Percentiles rank a stretch among this genome's conserved stretches.
phyloP scores from a whole-genome alignment of 2,329 filamentous ascomycete genomes.

The Sporothrix brasiliensis region DNA sequence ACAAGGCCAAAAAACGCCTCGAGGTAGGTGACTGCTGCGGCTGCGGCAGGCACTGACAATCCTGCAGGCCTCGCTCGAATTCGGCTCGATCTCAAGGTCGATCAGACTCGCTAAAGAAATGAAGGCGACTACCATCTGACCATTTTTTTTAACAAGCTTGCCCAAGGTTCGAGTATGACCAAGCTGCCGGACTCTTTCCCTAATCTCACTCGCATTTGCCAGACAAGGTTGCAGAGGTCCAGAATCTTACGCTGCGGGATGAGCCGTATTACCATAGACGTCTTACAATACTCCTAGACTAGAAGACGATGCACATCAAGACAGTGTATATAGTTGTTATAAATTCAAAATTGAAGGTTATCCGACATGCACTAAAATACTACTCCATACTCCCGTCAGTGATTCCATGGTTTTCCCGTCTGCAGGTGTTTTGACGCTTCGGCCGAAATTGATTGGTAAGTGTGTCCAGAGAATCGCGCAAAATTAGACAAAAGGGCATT shows the following conservation, averaged over 20 bases:
- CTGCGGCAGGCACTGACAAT: no score
- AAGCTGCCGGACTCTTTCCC: neutral
- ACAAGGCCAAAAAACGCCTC: no score
- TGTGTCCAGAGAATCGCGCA: conserved; percentile 5
- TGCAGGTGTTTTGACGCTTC: neutral
- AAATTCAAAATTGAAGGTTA: neutral
- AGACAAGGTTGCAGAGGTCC: neutral
- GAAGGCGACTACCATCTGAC: neutral
- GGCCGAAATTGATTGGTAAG: conserved; percentile 21
- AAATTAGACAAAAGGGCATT: neutral
- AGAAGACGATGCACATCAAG: neutral
- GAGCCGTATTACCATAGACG: conserved; percentile 3
- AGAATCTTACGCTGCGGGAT: neutral
- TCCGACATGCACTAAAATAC: no score
- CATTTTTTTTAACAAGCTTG: neutral
- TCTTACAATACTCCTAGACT: neutral
- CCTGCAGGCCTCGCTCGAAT: conserved; percentile 1
- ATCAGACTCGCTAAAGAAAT: neutral
- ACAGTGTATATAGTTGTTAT: neutral
- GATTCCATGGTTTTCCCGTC: neutral
- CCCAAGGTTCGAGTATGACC: neutral
- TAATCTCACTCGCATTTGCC: neutral
- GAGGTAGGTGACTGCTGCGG: no score
- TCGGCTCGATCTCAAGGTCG: conserved; percentile 10
- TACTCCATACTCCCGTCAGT: no score